Percentiles rank a stretch among this genome's conserved stretches.
These are phyloP conservation scores for Trichoderma virens DNA, from an alignment of 495 filamentous ascomycete genomes.

Conservation along the genomic window DNA sequence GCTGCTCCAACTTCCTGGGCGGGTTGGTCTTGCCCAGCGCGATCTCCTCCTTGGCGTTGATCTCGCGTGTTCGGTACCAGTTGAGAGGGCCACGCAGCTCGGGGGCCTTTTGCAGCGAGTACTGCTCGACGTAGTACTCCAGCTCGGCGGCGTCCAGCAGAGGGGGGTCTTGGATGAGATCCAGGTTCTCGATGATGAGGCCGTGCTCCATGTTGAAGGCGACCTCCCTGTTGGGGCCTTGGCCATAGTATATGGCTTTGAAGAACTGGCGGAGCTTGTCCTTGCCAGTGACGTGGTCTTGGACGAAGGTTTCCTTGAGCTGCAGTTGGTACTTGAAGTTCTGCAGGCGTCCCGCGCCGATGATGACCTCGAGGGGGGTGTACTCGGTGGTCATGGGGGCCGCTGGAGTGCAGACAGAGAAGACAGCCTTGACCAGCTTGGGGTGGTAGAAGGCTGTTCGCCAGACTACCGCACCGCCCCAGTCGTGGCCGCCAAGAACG, in stretches of 20 bases:
- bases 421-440: conserved; percentile 59
- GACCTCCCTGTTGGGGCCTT: conserved; percentile 42
- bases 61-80: conserved; percentile 69
- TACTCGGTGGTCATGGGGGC: conserved; percentile 40
- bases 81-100: conserved; percentile 74
- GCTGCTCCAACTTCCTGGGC: conserved; percentile 48
- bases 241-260: conserved; percentile 58
- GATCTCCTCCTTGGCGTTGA: conserved; percentile 73
- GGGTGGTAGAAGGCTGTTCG: conserved; percentile 66
- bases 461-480: conserved; percentile 55
- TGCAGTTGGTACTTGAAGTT: conserved; percentile 80
- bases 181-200: conserved; percentile 36
- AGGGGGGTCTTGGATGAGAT: conserved; percentile 44
- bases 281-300: conserved; percentile 46
- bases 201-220: conserved; percentile 51
- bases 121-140: conserved; percentile 69
- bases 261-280: conserved; percentile 59
- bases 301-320: conserved; percentile 57
- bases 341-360: conserved; percentile 47
- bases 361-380: conserved; percentile 45
- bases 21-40: conserved; percentile 27
- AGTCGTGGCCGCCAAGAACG: conserved; percentile 79
- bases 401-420: conserved; percentile 75
- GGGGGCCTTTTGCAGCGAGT: conserved; percentile 36
- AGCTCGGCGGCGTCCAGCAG: conserved; percentile 62